Base-by-base conservation (phyloP, 345 rosid species). In the Crucihimalaya himalaica region DNA sequence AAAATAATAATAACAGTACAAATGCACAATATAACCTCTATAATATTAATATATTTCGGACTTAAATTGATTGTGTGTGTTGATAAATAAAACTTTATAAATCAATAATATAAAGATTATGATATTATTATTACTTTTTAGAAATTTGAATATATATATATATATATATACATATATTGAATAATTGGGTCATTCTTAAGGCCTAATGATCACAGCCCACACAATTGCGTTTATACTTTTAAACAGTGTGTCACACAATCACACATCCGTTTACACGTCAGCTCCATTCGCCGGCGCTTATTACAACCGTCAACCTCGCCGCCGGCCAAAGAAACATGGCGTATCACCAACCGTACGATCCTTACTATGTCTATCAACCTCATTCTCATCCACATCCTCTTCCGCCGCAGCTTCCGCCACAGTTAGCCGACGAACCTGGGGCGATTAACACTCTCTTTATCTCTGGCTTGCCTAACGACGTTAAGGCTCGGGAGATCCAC, bases 401-500 rank as follows among this genome's bases (percentile, higher is more conserved):
- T 14, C 83, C 34, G 43, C 70, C 14, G 11, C 73, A 20, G 25
- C 54, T 40, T 32, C 35, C 35, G 1, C 74, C 45, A 8, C 86
- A 73, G 52, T 66, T 70, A 20, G 28, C 68, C 45, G 64, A 55
- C 68, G 83, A 84, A 53, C 70, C 80, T 37, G 78, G 79, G 71
- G 85, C 79, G 12, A 82, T 93, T 37, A 89, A 84, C 76, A 91
- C 97, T 2, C 85, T 93, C 46, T 90, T 93, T 75, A 82, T 93
- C 63, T 87, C 97, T 34, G 94, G 98, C 5, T 89, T 90, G 2
- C 98, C 98, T 31, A 86, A 90, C 78, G 96, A 93, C 70, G 89
- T 90, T 15, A 91, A 83, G 83, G 86, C 92, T 8, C 94, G 98
- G 13, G 98, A 89, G 81, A 91, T 93, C 76, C 93, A 93, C 84